Evolutionary conservation across 768 basidiomycete species (phyloP), one percentile per base, ranked within the genome.

Genomic region (Pisolithus orientalis): DNA sequence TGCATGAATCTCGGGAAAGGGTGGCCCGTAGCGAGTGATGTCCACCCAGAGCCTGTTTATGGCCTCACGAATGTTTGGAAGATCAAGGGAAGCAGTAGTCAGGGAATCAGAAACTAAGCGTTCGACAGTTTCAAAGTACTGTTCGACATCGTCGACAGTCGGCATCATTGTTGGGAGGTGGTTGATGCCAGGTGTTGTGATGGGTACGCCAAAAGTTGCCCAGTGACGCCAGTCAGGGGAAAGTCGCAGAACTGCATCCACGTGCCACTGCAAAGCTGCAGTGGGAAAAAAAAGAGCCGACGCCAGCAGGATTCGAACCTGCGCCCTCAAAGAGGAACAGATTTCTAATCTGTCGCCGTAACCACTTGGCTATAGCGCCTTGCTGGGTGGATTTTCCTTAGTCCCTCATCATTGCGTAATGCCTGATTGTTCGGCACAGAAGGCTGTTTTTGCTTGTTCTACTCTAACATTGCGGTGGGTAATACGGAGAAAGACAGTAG

Each of bases 261-360:
- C 6, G 39, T 7, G 10, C 29, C 40, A 34, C 28, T 37, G 28
- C 29, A 10, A 39, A 9, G 9, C 28, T n/a, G 27, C 28, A 43
- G n/a, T n/a, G 11, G 37, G 14, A 57, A 47, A 56, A 56, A 60
- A 50, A 53, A 29, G 46, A 46, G 61, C 39, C 79, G 79, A 80
- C 77, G 76, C 76, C 78, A 79, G 78, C 78, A 80, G 76, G 79
- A 80, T 72, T 80, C 70, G 79, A 80, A 81, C 80, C 78, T 80
- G 75, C 80, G 80, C 80, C 75, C 79, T 76, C 76, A 77, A 77
- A 80, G 76, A 76, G 80, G 75, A 80, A 81, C 77, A 80, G 79
- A 81, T 80, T 80, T 81, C 80, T 80, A 82, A 81, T 84, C 80
- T 80, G 80, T 83, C 82, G 82, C 82, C 77, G 78, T 84, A 83